Conservation (phyloP, 805 yeast genomes). For the Suhomyces tanzawaensis region DNA sequence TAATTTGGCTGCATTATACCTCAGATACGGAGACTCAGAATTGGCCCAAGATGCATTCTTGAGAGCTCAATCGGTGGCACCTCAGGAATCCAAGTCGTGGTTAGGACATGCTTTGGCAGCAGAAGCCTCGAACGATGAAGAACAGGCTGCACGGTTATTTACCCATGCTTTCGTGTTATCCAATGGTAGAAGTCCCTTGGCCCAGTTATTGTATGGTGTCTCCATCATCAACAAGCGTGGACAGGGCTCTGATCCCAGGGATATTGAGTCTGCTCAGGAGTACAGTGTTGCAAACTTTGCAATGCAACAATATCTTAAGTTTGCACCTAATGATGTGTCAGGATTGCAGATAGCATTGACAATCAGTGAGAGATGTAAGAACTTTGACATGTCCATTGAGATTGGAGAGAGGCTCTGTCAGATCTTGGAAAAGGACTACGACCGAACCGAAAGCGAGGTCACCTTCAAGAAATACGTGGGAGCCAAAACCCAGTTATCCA, state of each 20-base stretch:
- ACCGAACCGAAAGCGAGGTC: slow-evolving; percentile 47
- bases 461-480: slow-evolving; percentile 51
- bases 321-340: slow-evolving; percentile 53
- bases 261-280: slow-evolving; percentile 61
- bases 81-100: slow-evolving; percentile 78
- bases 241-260: slow-evolving; percentile 48
- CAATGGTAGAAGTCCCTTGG: slow-evolving; percentile 65
- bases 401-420: slow-evolving; percentile 46
- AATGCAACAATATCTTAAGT: slow-evolving; percentile 61
- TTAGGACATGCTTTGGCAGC: slow-evolving; percentile 74
- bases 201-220: slow-evolving; percentile 71
- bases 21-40: slow-evolving; percentile 63
- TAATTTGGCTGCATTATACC: slow-evolving; percentile 74
- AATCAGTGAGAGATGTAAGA: slow-evolving; percentile 68
- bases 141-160: slow-evolving; percentile 55
- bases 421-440: slow-evolving; percentile 55
- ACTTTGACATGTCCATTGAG: slow-evolving; percentile 52
- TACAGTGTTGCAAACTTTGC: slow-evolving; percentile 65
- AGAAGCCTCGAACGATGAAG: slow-evolving; percentile 47
- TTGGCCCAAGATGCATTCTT: slow-evolving; percentile 72
- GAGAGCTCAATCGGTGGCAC: slow-evolving; percentile 78
- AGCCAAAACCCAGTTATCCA: slow-evolving; percentile 67
- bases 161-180: slow-evolving; percentile 80
- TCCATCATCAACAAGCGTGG: slow-evolving; percentile 48
- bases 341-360: slow-evolving; percentile 57